These are phyloP conservation scores for Aureobasidium pullulans DNA, from an alignment of 2,329 filamentous ascomycete species.

Conservation along the genomic window DNA sequence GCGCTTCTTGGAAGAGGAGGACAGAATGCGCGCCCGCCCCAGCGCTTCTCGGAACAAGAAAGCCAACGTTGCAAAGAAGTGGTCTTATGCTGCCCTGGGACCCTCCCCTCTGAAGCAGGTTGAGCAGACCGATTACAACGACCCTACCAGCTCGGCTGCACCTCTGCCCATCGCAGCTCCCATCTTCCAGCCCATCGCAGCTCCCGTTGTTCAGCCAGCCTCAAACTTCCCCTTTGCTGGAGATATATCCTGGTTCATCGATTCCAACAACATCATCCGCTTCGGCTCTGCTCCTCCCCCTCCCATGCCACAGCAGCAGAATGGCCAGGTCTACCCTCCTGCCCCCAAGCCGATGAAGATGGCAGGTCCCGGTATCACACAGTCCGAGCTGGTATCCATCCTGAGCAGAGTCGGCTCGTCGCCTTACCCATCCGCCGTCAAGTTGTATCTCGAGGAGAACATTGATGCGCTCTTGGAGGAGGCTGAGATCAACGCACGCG, in stretches of 20 bases:
- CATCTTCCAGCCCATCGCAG: too few relatives aligned
- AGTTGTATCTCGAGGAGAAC: neutral
- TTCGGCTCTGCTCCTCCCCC: neutral
- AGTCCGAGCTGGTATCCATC: too few relatives aligned
- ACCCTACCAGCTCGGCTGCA: neutral
- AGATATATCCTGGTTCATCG: neutral
- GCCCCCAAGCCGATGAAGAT: too few relatives aligned
- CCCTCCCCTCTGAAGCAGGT: too few relatives aligned
- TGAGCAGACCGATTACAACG: neutral
- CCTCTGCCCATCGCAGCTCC: neutral
- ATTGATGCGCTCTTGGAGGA: neutral
- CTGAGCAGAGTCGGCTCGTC: neutral
- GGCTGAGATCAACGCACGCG: neutral
- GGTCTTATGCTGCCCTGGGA: neutral
- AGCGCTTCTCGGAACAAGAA: neutral
- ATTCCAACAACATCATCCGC: neutral
- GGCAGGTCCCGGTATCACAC: neutral
- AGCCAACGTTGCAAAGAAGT: neutral
- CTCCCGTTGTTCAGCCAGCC: too few relatives aligned
- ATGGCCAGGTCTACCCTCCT: neutral
- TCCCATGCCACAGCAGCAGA: neutral
- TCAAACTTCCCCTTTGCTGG: neutral
- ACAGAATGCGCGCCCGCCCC: neutral
- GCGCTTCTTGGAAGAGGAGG: neutral
- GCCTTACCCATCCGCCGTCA: neutral